Evolutionary conservation across 2,329 filamentous ascomycete species (phyloP), one percentile per base, ranked within the genome.

Genomic region (Trichoderma afroharzianum): DNA sequence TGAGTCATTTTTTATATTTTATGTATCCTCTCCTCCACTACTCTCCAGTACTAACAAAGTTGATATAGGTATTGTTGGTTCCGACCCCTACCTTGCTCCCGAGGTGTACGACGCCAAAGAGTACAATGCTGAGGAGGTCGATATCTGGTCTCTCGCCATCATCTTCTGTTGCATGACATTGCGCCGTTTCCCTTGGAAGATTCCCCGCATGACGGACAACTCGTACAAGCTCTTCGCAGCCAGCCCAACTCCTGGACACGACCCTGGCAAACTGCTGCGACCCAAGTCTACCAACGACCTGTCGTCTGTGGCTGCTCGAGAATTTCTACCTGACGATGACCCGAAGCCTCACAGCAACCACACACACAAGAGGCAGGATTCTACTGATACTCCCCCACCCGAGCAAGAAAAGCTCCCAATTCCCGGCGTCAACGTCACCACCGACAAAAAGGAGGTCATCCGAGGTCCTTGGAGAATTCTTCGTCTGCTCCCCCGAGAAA

Each of bases 131-230:
- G 92, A 95, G 73, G 93, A 94, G 7, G 93, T 95, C 1, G 96
- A 99, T 82, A 94, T 99, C 72, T 99, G 96, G 96, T 99, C 96
- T 12, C 86, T 99, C 72, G 96, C 95, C 21, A 99, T 99, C 76
- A 98, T 99, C 70, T 99, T 95, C 83, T 98, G 96, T 82, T 99
- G 96, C 85, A 99, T 99, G 96, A 96, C 94, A 6, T 85, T 99
- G 55, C 89, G 96, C 26, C 87, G 96, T 43, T 99, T 99, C 79
- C 96, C 96, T 0, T 99, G 96, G 96, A 99, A 99, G 83, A 91
- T 97, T 43, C 96, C 96, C 5, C 90, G 95, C 53, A 84, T 94
- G 80, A 93, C 93, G 4, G 96, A 99, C 80, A 98, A 97, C 80
- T 97, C 94, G 0, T 99, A 93, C 83, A 95, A 95, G 77, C 88